These are phyloP conservation scores for Trichophaea hybrida DNA, from an alignment of 2,329 filamentous ascomycete species.

Conservation along the genomic window DNA sequence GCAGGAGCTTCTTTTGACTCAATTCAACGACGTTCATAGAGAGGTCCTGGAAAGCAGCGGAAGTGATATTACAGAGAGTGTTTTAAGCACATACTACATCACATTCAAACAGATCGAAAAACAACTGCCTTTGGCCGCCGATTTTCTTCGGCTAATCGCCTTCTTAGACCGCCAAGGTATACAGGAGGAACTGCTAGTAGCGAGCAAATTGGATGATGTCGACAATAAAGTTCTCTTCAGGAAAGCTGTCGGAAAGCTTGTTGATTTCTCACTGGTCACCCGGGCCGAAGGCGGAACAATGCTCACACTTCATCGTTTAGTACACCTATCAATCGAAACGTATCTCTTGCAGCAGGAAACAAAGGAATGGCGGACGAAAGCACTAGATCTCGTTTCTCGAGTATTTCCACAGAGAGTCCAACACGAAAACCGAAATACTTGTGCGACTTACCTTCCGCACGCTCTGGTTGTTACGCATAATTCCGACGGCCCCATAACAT, in stretches of 20 bases:
- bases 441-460: not conserved
- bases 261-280: not conserved
- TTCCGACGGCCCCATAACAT: not conserved
- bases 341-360: not conserved
- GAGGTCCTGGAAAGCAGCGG: not conserved
- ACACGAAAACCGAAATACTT: not conserved
- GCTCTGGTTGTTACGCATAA: not conserved
- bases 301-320: not conserved
- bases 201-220: not conserved
- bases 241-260: not conserved
- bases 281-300: not conserved
- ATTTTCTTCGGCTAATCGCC: not conserved
- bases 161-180: slow-evolving; percentile 1
- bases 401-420: not conserved
- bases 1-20: not conserved
- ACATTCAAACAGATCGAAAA: not conserved
- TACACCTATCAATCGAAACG: not conserved
- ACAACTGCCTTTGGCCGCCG: not conserved
- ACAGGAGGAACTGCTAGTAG: not conserved
- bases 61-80: not conserved
- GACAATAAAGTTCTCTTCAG: not conserved
- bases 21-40: not conserved
- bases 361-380: not conserved
- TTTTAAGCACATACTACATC: slow-evolving; percentile 2
- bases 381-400: not conserved